These are phyloP conservation scores for Lentinula novae-zelandiae DNA, from an alignment of 1,284 basidiomycete species.

Conservation along the genomic window DNA sequence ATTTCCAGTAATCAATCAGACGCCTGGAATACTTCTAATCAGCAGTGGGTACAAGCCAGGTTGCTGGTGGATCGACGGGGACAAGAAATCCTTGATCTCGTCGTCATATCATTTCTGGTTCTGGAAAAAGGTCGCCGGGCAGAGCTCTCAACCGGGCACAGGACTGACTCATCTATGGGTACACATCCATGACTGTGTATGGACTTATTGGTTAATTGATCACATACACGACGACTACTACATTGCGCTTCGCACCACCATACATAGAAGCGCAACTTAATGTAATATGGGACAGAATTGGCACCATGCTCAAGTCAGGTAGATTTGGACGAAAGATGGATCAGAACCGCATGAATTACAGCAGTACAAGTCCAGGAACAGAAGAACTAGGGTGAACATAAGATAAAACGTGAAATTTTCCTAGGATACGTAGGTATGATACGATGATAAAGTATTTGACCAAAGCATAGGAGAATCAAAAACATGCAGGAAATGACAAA, in stretches of 20 bases:
- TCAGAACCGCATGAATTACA: too few species aligned
- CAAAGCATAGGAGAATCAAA: background rate
- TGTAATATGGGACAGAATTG: background rate
- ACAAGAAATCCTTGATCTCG: slow-evolving; percentile 31
- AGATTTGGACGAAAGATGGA: too few species aligned
- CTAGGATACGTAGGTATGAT: background rate
- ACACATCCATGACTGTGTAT: background rate
- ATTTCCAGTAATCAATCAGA: slow-evolving; percentile 17
- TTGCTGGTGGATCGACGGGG: slow-evolving; percentile 31
- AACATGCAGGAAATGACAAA: background rate
- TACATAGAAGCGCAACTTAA: too few species aligned
- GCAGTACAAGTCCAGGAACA: background rate
- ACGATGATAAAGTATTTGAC: background rate
- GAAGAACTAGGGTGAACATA: background rate
- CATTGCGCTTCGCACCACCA: too few species aligned
- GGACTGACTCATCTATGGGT: background rate
- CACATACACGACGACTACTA: background rate
- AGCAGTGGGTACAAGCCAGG: slow-evolving; percentile 21
- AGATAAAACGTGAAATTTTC: background rate
- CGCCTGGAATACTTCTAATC: slow-evolving; percentile 13
- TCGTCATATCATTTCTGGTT: slow-evolving; percentile 36
- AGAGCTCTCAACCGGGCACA: slow-evolving; percentile 19
- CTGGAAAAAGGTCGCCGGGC: slow-evolving; percentile 31
- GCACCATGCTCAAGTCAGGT: too few species aligned
- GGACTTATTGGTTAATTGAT: background rate